phyloP scores from a whole-genome alignment of 352 stramenopile species.

The Phytopythium chamaehyphon region DNA sequence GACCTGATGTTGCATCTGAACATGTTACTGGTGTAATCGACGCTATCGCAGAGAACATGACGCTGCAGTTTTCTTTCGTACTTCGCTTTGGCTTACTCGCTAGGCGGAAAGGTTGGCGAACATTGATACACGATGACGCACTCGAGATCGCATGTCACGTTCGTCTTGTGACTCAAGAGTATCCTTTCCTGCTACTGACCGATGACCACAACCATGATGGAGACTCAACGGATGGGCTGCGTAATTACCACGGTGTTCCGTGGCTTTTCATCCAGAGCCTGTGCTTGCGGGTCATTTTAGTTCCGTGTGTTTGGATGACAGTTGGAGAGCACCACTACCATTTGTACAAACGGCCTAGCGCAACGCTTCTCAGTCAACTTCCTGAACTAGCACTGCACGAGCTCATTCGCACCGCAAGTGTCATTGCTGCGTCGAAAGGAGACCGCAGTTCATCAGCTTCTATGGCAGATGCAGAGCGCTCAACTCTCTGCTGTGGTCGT shows the following conservation, averaged over 20 bases:
- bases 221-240: neutral
- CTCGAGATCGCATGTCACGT: conserved; percentile 25
- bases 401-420: neutral
- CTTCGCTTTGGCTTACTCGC: conserved; percentile 18
- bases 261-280: conserved; percentile 1
- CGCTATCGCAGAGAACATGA: conserved; percentile 18
- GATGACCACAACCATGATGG: neutral
- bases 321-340: conserved; percentile 21
- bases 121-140: conserved; percentile 18
- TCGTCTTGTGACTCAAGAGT: conserved; percentile 28
- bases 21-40: conserved; percentile 6
- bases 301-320: conserved; percentile 25
- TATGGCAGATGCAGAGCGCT: neutral
- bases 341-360: neutral
- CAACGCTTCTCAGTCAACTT: neutral
- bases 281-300: neutral
- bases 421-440: neutral
- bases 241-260: neutral
- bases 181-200: conserved; percentile 27
- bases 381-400: conserved; percentile 1
- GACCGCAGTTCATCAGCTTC: neutral
- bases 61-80: conserved; percentile 26
- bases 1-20: neutral
- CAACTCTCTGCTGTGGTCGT: neutral
- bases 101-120: conserved; percentile 12